phyloP scores from a whole-genome alignment of 23 red algal species.

The Gracilaria vermiculophylla region DNA sequence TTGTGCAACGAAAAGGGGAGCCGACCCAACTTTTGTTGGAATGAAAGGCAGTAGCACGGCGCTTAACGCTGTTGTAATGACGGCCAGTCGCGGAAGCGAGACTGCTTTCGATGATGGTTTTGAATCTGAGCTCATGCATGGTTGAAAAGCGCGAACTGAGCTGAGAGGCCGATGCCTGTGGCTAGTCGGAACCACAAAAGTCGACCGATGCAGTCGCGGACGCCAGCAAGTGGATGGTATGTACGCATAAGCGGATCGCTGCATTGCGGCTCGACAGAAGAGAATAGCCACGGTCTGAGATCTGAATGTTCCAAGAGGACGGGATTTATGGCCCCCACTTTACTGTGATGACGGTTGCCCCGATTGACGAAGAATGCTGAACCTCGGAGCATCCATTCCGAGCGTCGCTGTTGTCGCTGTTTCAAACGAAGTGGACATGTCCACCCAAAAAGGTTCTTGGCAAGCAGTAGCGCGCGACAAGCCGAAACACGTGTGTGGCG shows the following conservation, averaged over 20 bases:
- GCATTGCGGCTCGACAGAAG: neutral
- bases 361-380: no score
- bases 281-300: no score
- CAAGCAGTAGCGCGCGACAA: neutral
- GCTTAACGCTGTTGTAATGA: neutral
- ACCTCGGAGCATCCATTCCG: no score
- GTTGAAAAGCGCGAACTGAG: neutral
- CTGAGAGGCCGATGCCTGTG: neutral
- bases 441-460: no score
- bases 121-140: neutral
- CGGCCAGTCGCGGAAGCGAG: neutral
- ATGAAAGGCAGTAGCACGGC: neutral
- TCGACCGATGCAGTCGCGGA: neutral
- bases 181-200: neutral
- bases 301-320: no score
- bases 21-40: neutral
- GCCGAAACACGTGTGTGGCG: slow-evolving; percentile 6
- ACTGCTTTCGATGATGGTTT: neutral
- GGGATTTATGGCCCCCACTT: no score
- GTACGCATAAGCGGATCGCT: slow-evolving; percentile 1
- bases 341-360: no score
- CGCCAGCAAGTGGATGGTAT: neutral
- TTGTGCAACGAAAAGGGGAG: neutral
- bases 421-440: no score
- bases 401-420: no score